A percentile compares a stretch with the other conserved stretches of the same genome.
Evolutionary conservation across 2,329 filamentous ascomycete genomes (phyloP).

Genomic region (Fusarium xyrophilum): DNA sequence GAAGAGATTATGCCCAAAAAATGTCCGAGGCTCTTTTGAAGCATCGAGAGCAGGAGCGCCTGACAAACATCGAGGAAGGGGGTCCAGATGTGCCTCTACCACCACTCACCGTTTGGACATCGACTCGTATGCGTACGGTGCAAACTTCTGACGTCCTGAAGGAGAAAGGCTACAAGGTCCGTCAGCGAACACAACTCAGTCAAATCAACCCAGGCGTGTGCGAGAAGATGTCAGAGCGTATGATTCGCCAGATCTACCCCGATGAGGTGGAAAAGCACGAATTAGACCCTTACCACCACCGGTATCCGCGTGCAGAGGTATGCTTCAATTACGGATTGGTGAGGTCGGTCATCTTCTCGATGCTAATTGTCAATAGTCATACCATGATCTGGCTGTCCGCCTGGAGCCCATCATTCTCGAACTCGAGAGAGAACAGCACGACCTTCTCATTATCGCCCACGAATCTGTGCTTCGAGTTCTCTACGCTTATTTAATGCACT

Average conservation of each 20-base stretch:
- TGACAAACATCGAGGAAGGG: conserved; percentile 70
- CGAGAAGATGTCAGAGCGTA: conserved; percentile 86
- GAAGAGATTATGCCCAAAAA: conserved; percentile 79
- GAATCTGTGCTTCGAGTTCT: conserved; percentile 96
- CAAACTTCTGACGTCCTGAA: conserved; percentile 88
- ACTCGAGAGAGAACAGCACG: conserved; percentile 94
- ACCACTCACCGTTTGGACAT: conserved; percentile 92
- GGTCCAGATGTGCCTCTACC: conserved; percentile 74
- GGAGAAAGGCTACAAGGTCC: conserved; percentile 80
- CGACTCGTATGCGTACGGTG: conserved; percentile 85
- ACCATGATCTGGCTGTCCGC: conserved; percentile 97
- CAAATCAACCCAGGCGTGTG: conserved; percentile 96
- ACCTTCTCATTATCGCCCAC: conserved; percentile 97
- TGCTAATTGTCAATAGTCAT: conserved; percentile 67
- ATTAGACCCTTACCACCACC: conserved; percentile 93
- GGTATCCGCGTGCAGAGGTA: conserved; percentile 93
- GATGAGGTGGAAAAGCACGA: conserved; percentile 94
- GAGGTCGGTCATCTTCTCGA: neutral
- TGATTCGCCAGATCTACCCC: conserved; percentile 81
- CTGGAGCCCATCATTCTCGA: conserved; percentile 98
- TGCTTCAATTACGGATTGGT: neutral
- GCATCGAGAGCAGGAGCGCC: conserved; percentile 83
- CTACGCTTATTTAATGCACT: conserved; percentile 98
- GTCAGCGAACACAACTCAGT: conserved; percentile 94
- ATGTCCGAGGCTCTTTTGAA: conserved; percentile 85